Percentiles rank a stretch among this genome's conserved stretches.
These are phyloP conservation scores for Secale cereale DNA, from an alignment of 176 grass and related monocot genomes.

Conservation along the genomic window DNA sequence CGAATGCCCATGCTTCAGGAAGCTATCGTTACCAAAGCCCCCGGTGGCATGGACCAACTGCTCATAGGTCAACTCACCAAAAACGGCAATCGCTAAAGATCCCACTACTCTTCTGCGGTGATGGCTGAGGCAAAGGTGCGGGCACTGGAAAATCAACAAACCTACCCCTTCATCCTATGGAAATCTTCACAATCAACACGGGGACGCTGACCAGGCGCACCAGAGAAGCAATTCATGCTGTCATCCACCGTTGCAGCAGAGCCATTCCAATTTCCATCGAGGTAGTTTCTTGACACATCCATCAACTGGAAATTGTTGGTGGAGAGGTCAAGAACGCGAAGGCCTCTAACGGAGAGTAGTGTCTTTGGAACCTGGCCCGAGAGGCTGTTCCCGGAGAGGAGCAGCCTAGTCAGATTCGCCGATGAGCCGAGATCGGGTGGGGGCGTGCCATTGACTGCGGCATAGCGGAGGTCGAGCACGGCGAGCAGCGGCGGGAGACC, in stretches of 20 bases:
- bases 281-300: constrained; percentile 79
- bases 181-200: constrained; percentile 49
- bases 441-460: constrained; percentile 43
- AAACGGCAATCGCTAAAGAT: constrained; percentile 5
- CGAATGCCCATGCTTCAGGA: too few relatives aligned
- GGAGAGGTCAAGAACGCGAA: neutral
- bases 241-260: constrained; percentile 26
- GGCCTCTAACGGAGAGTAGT: constrained; percentile 29
- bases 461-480: constrained; percentile 51
- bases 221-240: constrained; percentile 58
- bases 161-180: constrained; percentile 35
- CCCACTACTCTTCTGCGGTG: neutral
- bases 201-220: constrained; percentile 43
- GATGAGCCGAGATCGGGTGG: constrained; percentile 51
- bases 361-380: constrained; percentile 35
- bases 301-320: constrained; percentile 33
- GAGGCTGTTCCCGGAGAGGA: constrained; percentile 49
- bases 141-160: constrained; percentile 20
- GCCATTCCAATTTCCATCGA: constrained; percentile 31
- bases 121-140: neutral
- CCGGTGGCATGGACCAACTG: too few relatives aligned
- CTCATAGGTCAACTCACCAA: too few relatives aligned
- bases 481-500: constrained; percentile 34
- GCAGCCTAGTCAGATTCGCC: constrained; percentile 35
- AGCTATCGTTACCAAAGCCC: too few relatives aligned